These are phyloP conservation scores for Fistulina hepatica DNA, from an alignment of 1,284 basidiomycete genomes.

Conservation along the genomic window DNA sequence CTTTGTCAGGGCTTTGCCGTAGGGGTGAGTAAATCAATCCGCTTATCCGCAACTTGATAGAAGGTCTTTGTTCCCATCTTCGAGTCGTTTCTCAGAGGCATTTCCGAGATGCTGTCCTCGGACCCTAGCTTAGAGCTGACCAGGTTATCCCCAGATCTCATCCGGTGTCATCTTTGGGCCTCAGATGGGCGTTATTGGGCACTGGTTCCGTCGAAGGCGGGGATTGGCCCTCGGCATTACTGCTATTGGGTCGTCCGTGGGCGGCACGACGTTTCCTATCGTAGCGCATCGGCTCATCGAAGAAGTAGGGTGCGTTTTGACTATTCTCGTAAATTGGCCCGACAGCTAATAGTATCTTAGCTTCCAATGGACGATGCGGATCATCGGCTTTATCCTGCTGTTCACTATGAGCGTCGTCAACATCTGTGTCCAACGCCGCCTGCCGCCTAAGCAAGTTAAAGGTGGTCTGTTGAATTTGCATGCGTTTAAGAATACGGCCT, in stretches of 20 bases:
- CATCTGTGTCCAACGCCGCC: slow-evolving; percentile 32
- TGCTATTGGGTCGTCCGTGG: slow-evolving; percentile 24
- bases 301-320: slow-evolving; percentile 23
- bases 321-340: neutral
- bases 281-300: slow-evolving; percentile 29
- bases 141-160: slow-evolving; percentile 11
- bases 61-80: neutral
- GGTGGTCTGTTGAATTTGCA: slow-evolving; percentile 40
- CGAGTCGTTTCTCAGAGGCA: neutral
- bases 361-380: slow-evolving; percentile 45
- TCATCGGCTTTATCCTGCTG: slow-evolving; percentile 37
- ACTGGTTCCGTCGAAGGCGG: slow-evolving; percentile 30
- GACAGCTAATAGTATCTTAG: slow-evolving; percentile 17
- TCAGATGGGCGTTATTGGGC: slow-evolving; percentile 27
- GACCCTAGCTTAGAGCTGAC: neutral
- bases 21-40: slow-evolving; percentile 25
- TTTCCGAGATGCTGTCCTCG: neutral
- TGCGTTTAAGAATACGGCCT: slow-evolving; percentile 37
- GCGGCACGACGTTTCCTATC: slow-evolving; percentile 34
- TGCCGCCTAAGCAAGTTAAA: slow-evolving; percentile 35
- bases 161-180: slow-evolving; percentile 28
- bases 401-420: slow-evolving; percentile 30
- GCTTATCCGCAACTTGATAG: no score
- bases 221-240: slow-evolving; percentile 23
- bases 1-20: slow-evolving; percentile 32